A percentile compares a stretch with the other conserved stretches of the same genome.
phyloP scores from a whole-genome alignment of 169 alveolate genomes.

The Eimeria falciformis region DNA sequence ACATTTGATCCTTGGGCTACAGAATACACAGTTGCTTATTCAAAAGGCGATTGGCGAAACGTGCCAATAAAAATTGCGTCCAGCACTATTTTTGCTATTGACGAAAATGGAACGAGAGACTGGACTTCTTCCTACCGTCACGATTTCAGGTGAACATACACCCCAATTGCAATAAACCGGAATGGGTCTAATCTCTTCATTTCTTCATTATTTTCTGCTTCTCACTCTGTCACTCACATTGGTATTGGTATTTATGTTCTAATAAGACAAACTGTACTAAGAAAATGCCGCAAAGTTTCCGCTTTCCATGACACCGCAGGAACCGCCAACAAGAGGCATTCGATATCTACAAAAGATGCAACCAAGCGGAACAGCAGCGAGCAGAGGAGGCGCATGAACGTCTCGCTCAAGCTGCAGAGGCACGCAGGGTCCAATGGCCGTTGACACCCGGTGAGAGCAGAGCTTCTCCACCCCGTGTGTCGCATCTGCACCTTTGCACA shows the following conservation, averaged over 20 bases:
- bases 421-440: neutral
- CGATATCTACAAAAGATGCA: neutral
- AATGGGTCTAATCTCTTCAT: no score
- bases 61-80: neutral
- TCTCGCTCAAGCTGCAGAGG: neutral
- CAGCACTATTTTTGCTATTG: neutral
- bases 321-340: neutral
- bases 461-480: no score
- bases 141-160: neutral
- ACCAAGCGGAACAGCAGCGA: neutral
- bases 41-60: neutral
- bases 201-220: neutral
- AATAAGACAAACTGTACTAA: no score
- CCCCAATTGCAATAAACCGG: no score
- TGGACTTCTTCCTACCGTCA: neutral
- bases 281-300: no score
- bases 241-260: neutral
- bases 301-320: no score
- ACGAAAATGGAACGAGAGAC: neutral
- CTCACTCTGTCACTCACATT: neutral
- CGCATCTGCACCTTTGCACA: no score
- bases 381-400: neutral
- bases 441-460: neutral
- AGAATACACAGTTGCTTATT: neutral
- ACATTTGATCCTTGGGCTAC: neutral